Base-by-base conservation (phyloP, 2,329 filamentous ascomycete genomes). In the Cladosporium sp. region DNA sequence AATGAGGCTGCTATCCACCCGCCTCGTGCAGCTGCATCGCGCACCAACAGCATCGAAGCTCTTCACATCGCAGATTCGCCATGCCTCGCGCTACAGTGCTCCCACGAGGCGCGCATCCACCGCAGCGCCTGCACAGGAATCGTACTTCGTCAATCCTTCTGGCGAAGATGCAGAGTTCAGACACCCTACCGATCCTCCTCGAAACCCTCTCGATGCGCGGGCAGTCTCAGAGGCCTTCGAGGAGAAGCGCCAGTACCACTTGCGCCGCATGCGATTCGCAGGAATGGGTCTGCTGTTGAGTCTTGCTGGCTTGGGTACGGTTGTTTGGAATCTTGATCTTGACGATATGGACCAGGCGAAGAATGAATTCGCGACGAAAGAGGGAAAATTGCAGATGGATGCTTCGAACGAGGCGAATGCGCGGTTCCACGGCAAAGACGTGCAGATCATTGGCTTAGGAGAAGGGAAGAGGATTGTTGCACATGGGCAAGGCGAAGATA, bases 381-480 rank as follows among this genome's bases (percentile, higher is more conserved):
- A 40, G 8, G 61, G 60, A 1, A 59, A 57, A 10, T 60, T 65
- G 28, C 69, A 72, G 58, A 53, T 71, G 34, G 73, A 75, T 56
- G 67, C 71, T 25, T 62, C 67, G 7, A 63, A 65, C 4, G 65
- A 73, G 32, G 61, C 62, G 8, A 68, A 70, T 63, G 63, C 74
- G 6, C 67, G 71, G 17, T 81, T 82, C 58, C 77, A 79, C 59
- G 80, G 80, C 53, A 82, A 83, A 63, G 78, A 81, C 44, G 79
- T 83, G 4, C 74, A 85, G 15, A 73, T 85, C 17, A 80, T 88
- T 13, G 72, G 88, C 1, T 85, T 86, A 59, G 85, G 87, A 61
- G 81, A 83, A n/a, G 69, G 65, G 56, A 73, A 72, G 63, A 75
- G 74, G 68, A 79, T 76, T 2, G 77, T 78, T 10, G 75, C 77